These are phyloP conservation scores for Phytophthora fragariae DNA, from an alignment of 352 stramenopile genomes.

Conservation along the genomic window DNA sequence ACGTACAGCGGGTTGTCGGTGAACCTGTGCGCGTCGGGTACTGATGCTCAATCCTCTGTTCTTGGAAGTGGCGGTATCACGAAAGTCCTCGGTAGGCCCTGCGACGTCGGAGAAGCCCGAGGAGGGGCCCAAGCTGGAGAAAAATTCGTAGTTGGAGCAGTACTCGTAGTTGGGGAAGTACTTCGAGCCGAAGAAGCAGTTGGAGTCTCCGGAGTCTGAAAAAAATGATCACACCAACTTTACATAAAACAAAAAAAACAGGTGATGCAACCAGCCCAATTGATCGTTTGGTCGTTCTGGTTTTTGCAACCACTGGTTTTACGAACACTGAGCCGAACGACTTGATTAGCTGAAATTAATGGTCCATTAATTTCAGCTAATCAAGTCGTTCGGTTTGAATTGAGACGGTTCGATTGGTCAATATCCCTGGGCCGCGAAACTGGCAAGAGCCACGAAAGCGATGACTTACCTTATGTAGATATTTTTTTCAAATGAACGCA, in stretches of 20 bases:
- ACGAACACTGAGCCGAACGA: neutral
- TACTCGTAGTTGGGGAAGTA: too few relatives aligned
- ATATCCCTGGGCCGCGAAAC: too few relatives aligned
- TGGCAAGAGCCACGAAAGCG: too few relatives aligned
- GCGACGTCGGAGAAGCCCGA: neutral
- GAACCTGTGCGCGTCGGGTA: slow-evolving; percentile 71
- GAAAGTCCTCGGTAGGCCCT: neutral
- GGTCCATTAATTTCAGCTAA: too few relatives aligned
- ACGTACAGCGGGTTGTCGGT: slow-evolving; percentile 59
- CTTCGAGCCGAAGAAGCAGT: too few relatives aligned
- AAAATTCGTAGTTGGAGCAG: neutral
- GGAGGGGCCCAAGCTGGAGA: neutral
- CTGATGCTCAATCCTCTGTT: slow-evolving; percentile 31
- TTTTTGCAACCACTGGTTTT: slow-evolving; percentile 9
- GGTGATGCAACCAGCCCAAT: slow-evolving; percentile 1
- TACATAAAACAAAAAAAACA: slow-evolving; percentile 1
- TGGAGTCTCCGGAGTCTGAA: too few relatives aligned
- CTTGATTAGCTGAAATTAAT: too few relatives aligned
- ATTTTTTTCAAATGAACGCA: too few relatives aligned
- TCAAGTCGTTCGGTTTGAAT: too few relatives aligned
- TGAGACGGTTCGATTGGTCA: too few relatives aligned
- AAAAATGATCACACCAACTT: neutral
- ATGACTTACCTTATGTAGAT: too few relatives aligned
- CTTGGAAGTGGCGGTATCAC: neutral
- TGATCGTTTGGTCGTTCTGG: slow-evolving; percentile 1